These are phyloP conservation scores for Penicillium sclerotigenum DNA, from an alignment of 2,329 filamentous ascomycete species.

Conservation along the genomic window DNA sequence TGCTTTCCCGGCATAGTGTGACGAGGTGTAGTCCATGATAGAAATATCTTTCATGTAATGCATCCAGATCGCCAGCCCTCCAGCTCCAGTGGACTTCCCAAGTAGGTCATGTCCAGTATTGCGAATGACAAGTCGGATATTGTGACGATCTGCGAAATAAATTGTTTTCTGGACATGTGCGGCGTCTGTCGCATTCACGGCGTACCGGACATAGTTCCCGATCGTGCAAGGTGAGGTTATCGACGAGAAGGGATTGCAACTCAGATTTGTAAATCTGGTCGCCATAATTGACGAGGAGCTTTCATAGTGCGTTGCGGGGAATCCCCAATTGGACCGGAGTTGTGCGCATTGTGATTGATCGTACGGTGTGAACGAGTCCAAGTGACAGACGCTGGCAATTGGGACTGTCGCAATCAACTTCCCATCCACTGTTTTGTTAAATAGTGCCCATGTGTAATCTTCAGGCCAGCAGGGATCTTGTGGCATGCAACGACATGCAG, in stretches of 20 bases:
- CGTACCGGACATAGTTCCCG: conserved; percentile 6
- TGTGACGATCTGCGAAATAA: conserved; percentile 10
- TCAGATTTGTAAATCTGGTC: background rate
- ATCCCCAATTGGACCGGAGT: background rate
- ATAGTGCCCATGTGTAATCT: background rate
- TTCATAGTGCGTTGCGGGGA: background rate
- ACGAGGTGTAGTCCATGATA: conserved; percentile 7
- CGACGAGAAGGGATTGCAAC: background rate
- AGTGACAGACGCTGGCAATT: conserved; percentile 8
- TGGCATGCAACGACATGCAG: conserved; percentile 7
- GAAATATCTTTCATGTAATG: conserved; percentile 40
- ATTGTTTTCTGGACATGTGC: conserved; percentile 6
- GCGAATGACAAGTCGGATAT: conserved; percentile 35
- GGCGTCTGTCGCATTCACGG: conserved; percentile 10
- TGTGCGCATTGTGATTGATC: background rate
- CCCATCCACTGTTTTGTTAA: conserved; percentile 9
- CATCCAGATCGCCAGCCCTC: conserved; percentile 42
- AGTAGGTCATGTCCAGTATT: conserved; percentile 47
- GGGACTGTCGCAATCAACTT: conserved; percentile 10
- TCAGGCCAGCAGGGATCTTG: conserved; percentile 15
- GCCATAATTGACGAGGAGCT: background rate
- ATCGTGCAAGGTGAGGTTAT: conserved; percentile 10
- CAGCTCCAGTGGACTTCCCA: conserved; percentile 35
- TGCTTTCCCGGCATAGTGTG: conserved; percentile 8
- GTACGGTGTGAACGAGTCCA: background rate